Conservation (phyloP, 441 rosid species). For the Adansonia gregorii region DNA sequence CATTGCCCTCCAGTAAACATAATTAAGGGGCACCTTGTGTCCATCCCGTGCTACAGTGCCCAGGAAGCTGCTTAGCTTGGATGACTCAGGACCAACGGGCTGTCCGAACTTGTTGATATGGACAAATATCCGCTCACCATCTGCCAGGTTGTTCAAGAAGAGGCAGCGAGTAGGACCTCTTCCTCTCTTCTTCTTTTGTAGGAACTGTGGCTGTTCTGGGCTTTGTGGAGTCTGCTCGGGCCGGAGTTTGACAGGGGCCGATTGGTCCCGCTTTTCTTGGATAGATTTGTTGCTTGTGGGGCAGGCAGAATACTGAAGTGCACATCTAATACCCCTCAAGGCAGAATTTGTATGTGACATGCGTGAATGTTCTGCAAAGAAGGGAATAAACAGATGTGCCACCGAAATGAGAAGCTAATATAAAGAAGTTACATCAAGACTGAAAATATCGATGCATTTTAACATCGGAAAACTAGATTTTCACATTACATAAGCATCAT, state of each 20-base stretch:
- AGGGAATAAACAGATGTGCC: neutral
- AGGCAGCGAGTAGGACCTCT: conserved; percentile 43
- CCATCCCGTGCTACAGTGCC: conserved; percentile 50
- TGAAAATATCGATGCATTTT: conserved; percentile 4
- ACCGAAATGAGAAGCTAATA: neutral
- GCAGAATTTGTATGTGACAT: conserved; percentile 24
- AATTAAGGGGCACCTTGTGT: conserved; percentile 42
- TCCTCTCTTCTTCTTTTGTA: conserved; percentile 24
- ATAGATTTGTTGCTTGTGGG: conserved; percentile 23
- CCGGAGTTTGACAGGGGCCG: neutral
- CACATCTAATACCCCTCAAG: conserved; percentile 28
- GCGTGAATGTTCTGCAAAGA: conserved; percentile 27
- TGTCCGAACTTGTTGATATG: conserved; percentile 43
- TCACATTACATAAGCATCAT: neutral
- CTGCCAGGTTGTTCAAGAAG: conserved; percentile 33
- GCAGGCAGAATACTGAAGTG: conserved; percentile 18
- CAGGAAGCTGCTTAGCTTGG: conserved; percentile 40
- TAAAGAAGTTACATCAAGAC: neutral
- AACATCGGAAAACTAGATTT: conserved; percentile 16
- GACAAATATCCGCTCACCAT: conserved; percentile 39
- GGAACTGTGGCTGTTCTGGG: neutral
- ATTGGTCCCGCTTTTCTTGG: conserved; percentile 1
- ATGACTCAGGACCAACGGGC: conserved; percentile 44
- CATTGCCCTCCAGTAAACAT: conserved; percentile 38
- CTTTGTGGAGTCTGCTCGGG: conserved; percentile 18